Evolutionary conservation across 179 eudicot genomes (phyloP).

Genomic region (Beta corolliflora): DNA sequence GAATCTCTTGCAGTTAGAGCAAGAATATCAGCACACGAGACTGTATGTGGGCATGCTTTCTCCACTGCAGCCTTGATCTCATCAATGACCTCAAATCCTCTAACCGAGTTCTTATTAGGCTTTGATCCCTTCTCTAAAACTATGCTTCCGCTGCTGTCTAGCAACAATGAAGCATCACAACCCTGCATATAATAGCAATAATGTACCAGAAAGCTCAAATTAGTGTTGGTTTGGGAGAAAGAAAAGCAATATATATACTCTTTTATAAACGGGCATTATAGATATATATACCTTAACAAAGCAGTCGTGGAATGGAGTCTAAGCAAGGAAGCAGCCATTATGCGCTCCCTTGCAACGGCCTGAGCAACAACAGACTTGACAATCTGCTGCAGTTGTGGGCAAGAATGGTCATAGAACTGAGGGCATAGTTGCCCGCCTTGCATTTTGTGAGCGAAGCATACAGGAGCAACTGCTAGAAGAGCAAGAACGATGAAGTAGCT

Average conservation of each 20-base stretch:
- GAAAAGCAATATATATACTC: not conserved
- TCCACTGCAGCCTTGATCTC: constrained; percentile 76
- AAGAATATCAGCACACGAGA: constrained; percentile 88
- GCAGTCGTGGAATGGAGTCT: constrained; percentile 86
- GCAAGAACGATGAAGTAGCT: constrained; percentile 32
- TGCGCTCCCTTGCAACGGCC: constrained; percentile 68
- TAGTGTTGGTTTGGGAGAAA: not conserved
- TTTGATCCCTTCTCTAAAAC: constrained; percentile 66
- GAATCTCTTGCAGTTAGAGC: constrained; percentile 81
- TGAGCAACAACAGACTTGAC: constrained; percentile 65
- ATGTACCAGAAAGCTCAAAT: not conserved
- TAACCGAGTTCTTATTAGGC: constrained; percentile 72
- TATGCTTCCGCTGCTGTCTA: constrained; percentile 62
- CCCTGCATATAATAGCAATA: constrained; percentile 45
- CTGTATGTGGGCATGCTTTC: constrained; percentile 74
- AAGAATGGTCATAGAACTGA: constrained; percentile 70
- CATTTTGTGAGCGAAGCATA: constrained; percentile 37
- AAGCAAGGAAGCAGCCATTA: constrained; percentile 84
- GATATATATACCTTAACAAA: constrained; percentile 65
- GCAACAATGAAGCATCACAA: constrained; percentile 81
- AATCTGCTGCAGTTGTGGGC: constrained; percentile 64
- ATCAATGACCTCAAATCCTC: constrained; percentile 82
- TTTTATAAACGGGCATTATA: not conserved
- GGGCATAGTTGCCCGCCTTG: constrained; percentile 55
- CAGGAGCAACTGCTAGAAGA: constrained; percentile 23